Evolutionary conservation across 2,329 filamentous ascomycete genomes (phyloP).

Genomic region (Hymenoscyphus infarciens): DNA sequence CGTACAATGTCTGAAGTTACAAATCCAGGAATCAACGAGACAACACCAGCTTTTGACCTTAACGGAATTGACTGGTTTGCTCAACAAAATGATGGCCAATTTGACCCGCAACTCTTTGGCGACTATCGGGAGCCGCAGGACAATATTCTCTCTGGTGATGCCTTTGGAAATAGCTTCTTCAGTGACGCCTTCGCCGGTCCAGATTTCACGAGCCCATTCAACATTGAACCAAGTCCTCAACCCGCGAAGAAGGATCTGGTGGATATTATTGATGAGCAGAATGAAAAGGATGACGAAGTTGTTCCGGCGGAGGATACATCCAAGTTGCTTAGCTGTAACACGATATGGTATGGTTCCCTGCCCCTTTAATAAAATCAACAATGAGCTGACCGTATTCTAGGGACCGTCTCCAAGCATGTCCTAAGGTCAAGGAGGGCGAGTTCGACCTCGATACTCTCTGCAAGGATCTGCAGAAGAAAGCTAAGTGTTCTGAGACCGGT

Average conservation of each 20-base stretch:
- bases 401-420: constrained; percentile 85
- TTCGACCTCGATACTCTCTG: constrained; percentile 93
- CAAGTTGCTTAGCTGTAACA: constrained; percentile 76
- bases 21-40: constrained; percentile 28
- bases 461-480: constrained; percentile 89
- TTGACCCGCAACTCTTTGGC: constrained; percentile 87
- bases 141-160: constrained; percentile 62
- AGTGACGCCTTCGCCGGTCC: constrained; percentile 72
- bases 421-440: constrained; percentile 83
- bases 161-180: constrained; percentile 49
- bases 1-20: constrained; percentile 40
- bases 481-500: constrained; percentile 87
- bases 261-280: constrained; percentile 73
- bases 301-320: constrained; percentile 57
- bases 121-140: constrained; percentile 90
- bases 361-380: not conserved
- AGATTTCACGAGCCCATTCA: constrained; percentile 80
- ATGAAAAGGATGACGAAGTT: constrained; percentile 64
- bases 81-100: constrained; percentile 78
- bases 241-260: constrained; percentile 66
- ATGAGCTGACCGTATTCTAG: constrained; percentile 43
- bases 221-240: constrained; percentile 49
- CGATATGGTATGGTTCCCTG: constrained; percentile 73
- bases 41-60: constrained; percentile 42
- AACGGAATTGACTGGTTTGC: constrained; percentile 69